Conservation (phyloP, 371 early-diverging fungal genomes). For the Rhizomucor miehei region DNA sequence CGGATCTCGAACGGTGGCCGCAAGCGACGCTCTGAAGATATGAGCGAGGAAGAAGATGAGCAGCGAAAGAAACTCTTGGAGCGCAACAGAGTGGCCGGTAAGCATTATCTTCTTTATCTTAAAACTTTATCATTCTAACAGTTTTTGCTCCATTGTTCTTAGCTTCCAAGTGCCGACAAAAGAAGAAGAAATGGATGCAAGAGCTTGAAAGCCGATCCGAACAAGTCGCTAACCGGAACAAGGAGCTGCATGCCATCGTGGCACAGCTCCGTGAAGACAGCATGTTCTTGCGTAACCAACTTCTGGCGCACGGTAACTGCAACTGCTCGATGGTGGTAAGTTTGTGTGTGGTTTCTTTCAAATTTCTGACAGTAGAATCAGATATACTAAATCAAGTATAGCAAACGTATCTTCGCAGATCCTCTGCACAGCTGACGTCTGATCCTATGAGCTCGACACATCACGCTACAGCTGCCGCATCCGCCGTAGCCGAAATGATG, state of each 20-base stretch:
- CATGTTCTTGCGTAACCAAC: slow-evolving; percentile 58
- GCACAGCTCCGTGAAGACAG: slow-evolving; percentile 66
- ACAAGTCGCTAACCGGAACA: slow-evolving; percentile 51
- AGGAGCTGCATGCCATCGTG: slow-evolving; percentile 48
- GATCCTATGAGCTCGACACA: background rate
- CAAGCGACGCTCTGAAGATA: slow-evolving; percentile 7
- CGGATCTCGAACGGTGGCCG: slow-evolving; percentile 5
- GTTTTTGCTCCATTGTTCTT: too few relatives aligned
- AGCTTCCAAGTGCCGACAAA: slow-evolving; percentile 78
- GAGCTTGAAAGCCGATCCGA: slow-evolving; percentile 63
- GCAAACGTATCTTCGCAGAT: slow-evolving; percentile 13
- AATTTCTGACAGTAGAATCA: background rate
- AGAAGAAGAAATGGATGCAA: slow-evolving; percentile 72
- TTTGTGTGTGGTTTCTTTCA: background rate
- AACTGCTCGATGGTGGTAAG: slow-evolving; percentile 33
- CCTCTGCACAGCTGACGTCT: slow-evolving; percentile 11
- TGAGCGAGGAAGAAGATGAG: slow-evolving; percentile 8
- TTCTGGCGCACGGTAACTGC: slow-evolving; percentile 61
- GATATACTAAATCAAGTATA: background rate
- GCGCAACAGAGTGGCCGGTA: slow-evolving; percentile 66
- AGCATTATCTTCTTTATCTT: background rate
- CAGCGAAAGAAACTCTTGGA: slow-evolving; percentile 51
- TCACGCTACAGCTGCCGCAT: slow-evolving; percentile 10
- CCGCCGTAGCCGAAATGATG: slow-evolving; percentile 8
- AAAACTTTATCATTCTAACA: background rate